Conservation (phyloP, 805 yeast species). For the Dipodascopsis uninucleata region DNA sequence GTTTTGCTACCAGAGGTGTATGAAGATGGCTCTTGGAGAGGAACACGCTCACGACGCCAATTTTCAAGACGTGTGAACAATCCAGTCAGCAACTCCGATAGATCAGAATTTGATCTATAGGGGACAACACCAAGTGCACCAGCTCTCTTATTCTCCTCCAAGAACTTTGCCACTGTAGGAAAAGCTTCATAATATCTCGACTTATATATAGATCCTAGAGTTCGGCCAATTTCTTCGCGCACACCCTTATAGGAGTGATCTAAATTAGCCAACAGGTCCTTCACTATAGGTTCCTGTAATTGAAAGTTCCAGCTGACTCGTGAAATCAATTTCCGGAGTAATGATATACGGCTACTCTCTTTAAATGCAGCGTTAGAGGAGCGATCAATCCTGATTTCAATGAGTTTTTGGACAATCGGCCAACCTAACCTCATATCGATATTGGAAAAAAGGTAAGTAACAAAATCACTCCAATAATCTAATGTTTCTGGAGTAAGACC, state of each 20-base stretch:
- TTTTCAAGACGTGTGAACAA: slow-evolving; percentile 45
- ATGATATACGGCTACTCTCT: slow-evolving; percentile 57
- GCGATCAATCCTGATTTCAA: slow-evolving; percentile 46
- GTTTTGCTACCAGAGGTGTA: slow-evolving; percentile 67
- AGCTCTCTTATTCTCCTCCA: slow-evolving; percentile 38
- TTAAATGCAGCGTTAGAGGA: slow-evolving; percentile 60
- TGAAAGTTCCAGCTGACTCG: slow-evolving; percentile 56
- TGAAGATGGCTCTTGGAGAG: slow-evolving; percentile 34
- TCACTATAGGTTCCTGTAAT: slow-evolving; percentile 37
- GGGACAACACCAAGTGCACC: slow-evolving; percentile 40
- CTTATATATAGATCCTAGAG: slow-evolving; percentile 48
- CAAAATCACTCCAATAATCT: slow-evolving; percentile 69
- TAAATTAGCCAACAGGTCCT: slow-evolving; percentile 44
- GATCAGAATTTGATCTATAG: slow-evolving; percentile 37
- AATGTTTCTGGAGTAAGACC: slow-evolving; percentile 72
- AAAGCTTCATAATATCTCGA: slow-evolving; percentile 45
- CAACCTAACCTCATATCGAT: slow-evolving; percentile 53
- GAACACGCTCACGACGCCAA: slow-evolving; percentile 20
- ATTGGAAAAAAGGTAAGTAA: slow-evolving; percentile 59
- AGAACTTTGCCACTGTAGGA: slow-evolving; percentile 40
- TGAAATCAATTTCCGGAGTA: slow-evolving; percentile 50
- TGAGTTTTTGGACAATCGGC: slow-evolving; percentile 45
- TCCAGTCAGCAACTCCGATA: slow-evolving; percentile 38
- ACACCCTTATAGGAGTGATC: slow-evolving; percentile 58
- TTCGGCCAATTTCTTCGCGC: slow-evolving; percentile 60